Percentiles rank a stretch among this genome's conserved stretches.
Evolutionary conservation across 1,284 basidiomycete species (phyloP).

Genomic region (Trametes polyzona): DNA sequence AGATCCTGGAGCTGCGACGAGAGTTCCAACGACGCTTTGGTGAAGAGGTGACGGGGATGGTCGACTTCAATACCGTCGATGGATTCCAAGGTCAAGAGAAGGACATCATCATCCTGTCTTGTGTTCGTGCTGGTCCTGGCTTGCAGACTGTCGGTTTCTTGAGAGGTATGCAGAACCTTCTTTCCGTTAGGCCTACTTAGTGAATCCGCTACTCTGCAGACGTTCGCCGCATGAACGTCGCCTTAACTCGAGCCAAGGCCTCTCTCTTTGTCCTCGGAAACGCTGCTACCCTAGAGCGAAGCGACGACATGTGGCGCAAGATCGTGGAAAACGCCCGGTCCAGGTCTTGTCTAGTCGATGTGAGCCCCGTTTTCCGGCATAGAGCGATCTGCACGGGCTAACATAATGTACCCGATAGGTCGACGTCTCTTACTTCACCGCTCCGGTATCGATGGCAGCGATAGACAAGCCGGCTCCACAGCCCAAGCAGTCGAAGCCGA

Average conservation of each 20-base stretch:
- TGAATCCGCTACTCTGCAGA: conserved; percentile 48
- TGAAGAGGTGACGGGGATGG: conserved; percentile 65
- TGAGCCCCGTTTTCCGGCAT: conserved; percentile 43
- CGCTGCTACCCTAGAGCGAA: conserved; percentile 83
- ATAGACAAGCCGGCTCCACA: conserved; percentile 18
- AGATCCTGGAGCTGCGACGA: conserved; percentile 79
- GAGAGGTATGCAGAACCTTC: conserved; percentile 52
- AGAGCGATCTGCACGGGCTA: too few species aligned
- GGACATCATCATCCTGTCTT: conserved; percentile 94
- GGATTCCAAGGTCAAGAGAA: conserved; percentile 99
- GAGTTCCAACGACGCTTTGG: conserved; percentile 81
- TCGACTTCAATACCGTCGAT: conserved; percentile 98
- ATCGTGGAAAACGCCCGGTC: conserved; percentile 80
- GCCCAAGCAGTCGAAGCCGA: conserved; percentile 22
- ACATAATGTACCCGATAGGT: conserved; percentile 36
- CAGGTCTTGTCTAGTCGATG: conserved; percentile 57
- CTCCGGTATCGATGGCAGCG: conserved; percentile 15
- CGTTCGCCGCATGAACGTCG: conserved; percentile 94
- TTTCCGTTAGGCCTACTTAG: conserved; percentile 8
- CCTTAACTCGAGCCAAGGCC: conserved; percentile 92
- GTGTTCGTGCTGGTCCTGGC: conserved; percentile 88
- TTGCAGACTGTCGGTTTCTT: conserved; percentile 87
- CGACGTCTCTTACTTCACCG: conserved; percentile 44
- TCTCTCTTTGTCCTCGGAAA: conserved; percentile 95
- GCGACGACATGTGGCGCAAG: conserved; percentile 78